Percentiles rank a stretch among this genome's conserved stretches.
These are phyloP conservation scores for Eucalyptus cloeziana DNA, from an alignment of 345 rosid genomes.

Conservation along the genomic window DNA sequence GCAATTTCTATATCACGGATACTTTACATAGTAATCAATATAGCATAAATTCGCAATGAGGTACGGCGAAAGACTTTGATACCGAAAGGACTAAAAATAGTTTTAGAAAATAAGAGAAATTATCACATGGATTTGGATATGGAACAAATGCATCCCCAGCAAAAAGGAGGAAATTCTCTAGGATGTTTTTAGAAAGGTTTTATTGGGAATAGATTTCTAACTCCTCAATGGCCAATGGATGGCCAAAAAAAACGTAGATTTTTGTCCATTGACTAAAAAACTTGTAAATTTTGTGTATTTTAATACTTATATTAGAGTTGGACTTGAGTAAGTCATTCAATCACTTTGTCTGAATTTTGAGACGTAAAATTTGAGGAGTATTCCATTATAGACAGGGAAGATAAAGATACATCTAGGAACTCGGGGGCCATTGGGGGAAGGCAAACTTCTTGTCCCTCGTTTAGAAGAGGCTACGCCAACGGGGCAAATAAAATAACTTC, in stretches of 20 bases:
- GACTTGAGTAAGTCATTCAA: too few relatives aligned
- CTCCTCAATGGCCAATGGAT: not conserved
- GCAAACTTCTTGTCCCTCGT: too few relatives aligned
- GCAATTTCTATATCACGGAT: not conserved
- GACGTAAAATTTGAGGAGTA: too few relatives aligned
- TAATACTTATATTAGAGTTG: not conserved
- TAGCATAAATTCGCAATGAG: not conserved
- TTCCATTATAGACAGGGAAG: too few relatives aligned
- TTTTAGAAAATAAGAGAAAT: not conserved
- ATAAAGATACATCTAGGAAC: too few relatives aligned
- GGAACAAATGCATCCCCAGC: not conserved
- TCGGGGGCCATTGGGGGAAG: too few relatives aligned
- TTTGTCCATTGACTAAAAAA: not conserved
- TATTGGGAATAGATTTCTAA: not conserved
- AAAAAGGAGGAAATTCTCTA: not conserved
- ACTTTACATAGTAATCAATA: not conserved
- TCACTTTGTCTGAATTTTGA: fast-evolving
- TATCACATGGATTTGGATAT: not conserved
- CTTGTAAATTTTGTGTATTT: not conserved
- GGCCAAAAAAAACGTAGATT: not conserved
- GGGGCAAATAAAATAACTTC: too few relatives aligned
- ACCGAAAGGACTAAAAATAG: fast-evolving
- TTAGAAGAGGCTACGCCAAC: too few relatives aligned
- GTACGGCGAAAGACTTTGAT: not conserved
- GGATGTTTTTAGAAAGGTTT: not conserved